These are phyloP conservation scores for Sphagnurus paluster DNA, from an alignment of 1,284 basidiomycete species.

Conservation along the genomic window DNA sequence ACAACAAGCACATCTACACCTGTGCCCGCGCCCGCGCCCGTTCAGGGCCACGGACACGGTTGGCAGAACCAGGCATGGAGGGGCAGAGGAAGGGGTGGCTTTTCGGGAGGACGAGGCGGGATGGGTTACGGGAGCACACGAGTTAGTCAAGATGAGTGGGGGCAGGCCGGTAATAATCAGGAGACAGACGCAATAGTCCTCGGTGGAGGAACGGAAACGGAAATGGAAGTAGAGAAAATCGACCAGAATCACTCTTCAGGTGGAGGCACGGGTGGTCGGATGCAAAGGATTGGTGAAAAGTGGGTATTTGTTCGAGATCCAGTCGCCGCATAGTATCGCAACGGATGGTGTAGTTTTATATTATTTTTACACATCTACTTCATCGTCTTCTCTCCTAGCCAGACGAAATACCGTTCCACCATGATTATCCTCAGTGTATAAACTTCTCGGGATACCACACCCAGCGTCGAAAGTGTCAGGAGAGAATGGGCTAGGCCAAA, in stretches of 20 bases:
- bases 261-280: conserved; percentile 47
- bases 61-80: conserved; percentile 24
- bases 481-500: conserved; percentile 64
- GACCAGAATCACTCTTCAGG: conserved; percentile 13
- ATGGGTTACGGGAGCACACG: conserved; percentile 36
- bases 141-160: conserved; percentile 34
- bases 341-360: conserved; percentile 20
- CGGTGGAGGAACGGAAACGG: conserved; percentile 39
- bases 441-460: conserved; percentile 37
- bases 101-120: conserved; percentile 35
- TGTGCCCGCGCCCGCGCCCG: conserved; percentile 8
- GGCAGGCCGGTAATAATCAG: conserved; percentile 31
- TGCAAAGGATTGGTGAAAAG: conserved; percentile 70
- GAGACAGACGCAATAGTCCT: conserved; percentile 57
- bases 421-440: conserved; percentile 33
- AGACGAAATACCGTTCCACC: conserved; percentile 44
- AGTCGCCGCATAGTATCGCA: conserved; percentile 26
- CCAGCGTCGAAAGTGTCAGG: conserved; percentile 29
- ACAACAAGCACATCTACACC: too few species aligned
- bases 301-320: conserved; percentile 66
- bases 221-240: conserved; percentile 9
- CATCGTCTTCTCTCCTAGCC: conserved; percentile 46
- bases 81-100: conserved; percentile 29
- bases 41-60: conserved; percentile 14
- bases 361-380: conserved; percentile 42